These are phyloP conservation scores for Colletotrichum viniferum DNA, from an alignment of 2,329 filamentous ascomycete species.

Conservation along the genomic window DNA sequence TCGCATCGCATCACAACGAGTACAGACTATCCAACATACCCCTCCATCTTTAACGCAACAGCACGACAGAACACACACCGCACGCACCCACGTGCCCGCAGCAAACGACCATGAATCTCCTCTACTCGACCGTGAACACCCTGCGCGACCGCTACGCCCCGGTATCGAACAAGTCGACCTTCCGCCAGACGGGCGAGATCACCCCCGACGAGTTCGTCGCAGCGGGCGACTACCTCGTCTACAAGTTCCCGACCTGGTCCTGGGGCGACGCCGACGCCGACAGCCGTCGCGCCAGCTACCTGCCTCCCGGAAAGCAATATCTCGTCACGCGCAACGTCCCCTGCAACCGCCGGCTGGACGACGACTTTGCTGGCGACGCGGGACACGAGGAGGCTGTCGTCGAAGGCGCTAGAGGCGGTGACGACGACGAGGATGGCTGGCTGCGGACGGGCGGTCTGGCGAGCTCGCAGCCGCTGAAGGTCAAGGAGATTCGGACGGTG, in stretches of 20 bases:
- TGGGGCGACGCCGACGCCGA: slow-evolving; percentile 91
- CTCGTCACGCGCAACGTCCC: slow-evolving; percentile 94
- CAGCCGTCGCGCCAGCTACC: slow-evolving; percentile 76
- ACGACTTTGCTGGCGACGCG: slow-evolving; percentile 89
- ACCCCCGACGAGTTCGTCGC: slow-evolving; percentile 96
- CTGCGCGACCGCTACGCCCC: slow-evolving; percentile 92
- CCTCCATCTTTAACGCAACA: not conserved
- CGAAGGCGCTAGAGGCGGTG: slow-evolving; percentile 51
- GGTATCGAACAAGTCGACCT: slow-evolving; percentile 88
- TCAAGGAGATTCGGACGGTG: slow-evolving; percentile 82
- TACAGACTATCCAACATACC: not conserved
- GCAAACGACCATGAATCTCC: slow-evolving; percentile 73
- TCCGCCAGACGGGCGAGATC: slow-evolving; percentile 92
- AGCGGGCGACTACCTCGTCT: slow-evolving; percentile 95
- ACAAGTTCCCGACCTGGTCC: slow-evolving; percentile 98
- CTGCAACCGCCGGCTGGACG: slow-evolving; percentile 88
- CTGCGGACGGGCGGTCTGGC: slow-evolving; percentile 82
- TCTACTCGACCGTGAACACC: slow-evolving; percentile 91
- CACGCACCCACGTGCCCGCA: not conserved
- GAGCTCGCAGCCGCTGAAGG: slow-evolving; percentile 76
- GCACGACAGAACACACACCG: not conserved
- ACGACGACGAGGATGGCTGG: slow-evolving; percentile 85
- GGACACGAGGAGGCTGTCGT: slow-evolving; percentile 88
- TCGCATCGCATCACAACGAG: not conserved
- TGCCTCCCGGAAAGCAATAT: slow-evolving; percentile 92